A percentile compares a stretch with the other conserved stretches of the same genome.
Conservation (phyloP, 305 asterid species). For the Ilex paraguariensis region DNA sequence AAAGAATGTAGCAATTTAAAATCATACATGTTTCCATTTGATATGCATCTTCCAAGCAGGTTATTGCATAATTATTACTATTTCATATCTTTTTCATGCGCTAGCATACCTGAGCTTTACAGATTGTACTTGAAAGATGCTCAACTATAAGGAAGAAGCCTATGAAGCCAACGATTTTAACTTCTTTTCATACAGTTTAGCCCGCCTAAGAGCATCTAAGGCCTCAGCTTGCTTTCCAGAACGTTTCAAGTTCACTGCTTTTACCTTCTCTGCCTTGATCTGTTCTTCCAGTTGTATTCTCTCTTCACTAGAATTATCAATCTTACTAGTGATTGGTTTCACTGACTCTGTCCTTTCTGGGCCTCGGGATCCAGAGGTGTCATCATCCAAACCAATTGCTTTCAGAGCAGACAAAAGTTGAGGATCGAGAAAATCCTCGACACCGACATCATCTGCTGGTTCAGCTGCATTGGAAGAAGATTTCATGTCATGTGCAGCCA, state of each 20-base stretch:
- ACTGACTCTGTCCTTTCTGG: constrained; percentile 30
- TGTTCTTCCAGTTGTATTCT: constrained; percentile 52
- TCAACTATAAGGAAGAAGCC: constrained; percentile 4
- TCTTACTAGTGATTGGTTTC: constrained; percentile 18
- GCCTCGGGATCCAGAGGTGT: constrained; percentile 14
- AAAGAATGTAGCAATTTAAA: too few relatives aligned
- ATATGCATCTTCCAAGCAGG: too few relatives aligned
- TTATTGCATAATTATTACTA: too few relatives aligned
- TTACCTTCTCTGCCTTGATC: constrained; percentile 71
- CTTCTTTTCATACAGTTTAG: constrained; percentile 82
- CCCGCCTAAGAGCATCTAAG: constrained; percentile 65
- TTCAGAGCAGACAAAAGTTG: constrained; percentile 84
- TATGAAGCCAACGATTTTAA: constrained; percentile 48
- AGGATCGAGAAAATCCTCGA: constrained; percentile 98
- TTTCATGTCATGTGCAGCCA: constrained; percentile 24
- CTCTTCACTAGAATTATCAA: constrained; percentile 35
- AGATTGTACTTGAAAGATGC: too few relatives aligned
- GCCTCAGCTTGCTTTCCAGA: constrained; percentile 93
- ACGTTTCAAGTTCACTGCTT: constrained; percentile 80
- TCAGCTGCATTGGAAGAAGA: constrained; percentile 30
- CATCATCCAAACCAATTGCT: constrained; percentile 64
- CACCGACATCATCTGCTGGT: constrained; percentile 40
- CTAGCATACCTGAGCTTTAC: too few relatives aligned
- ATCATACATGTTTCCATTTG: too few relatives aligned
- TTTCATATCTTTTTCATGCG: too few relatives aligned